These are phyloP conservation scores for Xylaria sp. DNA, from an alignment of 2,329 filamentous ascomycete genomes.

Conservation along the genomic window DNA sequence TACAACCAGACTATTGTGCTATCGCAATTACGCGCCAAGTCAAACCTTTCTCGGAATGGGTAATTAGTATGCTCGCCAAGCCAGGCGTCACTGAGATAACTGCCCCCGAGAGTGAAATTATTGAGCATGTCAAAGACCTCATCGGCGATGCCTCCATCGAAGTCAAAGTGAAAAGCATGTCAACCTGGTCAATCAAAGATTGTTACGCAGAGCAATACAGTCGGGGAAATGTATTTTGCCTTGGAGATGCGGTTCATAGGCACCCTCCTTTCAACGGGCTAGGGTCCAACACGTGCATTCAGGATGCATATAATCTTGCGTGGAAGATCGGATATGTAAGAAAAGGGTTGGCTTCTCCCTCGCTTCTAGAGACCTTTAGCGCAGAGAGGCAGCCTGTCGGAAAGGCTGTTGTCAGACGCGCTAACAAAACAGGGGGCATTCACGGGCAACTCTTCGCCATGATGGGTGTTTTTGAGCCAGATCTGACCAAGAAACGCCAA, in stretches of 20 bases:
- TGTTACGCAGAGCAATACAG: constrained; percentile 33
- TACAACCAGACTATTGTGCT: constrained; percentile 32
- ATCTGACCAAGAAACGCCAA: constrained; percentile 26
- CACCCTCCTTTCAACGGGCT: constrained; percentile 35
- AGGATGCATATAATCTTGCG: constrained; percentile 37
- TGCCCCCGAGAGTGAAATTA: constrained; percentile 26
- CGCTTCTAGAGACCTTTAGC: constrained; percentile 28
- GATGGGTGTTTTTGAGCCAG: constrained; percentile 33
- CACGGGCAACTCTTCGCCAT: constrained; percentile 29
- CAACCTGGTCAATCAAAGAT: constrained; percentile 32
- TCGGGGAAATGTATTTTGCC: constrained; percentile 30
- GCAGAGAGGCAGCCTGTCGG: constrained; percentile 34
- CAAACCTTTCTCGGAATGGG: constrained; percentile 31
- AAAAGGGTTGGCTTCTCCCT: constrained; percentile 30
- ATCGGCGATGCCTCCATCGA: constrained; percentile 25
- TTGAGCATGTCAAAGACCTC: constrained; percentile 28
- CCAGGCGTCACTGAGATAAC: constrained; percentile 29
- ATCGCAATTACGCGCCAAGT: constrained; percentile 35
- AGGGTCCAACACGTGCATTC: constrained; percentile 34
- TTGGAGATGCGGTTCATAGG: constrained; percentile 33
- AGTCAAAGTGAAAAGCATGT: constrained; percentile 27
- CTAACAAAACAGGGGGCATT: constrained; percentile 30
- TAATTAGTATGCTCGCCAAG: constrained; percentile 33
- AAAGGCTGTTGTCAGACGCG: constrained; percentile 30
- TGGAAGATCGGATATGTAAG: constrained; percentile 36